A percentile compares a stretch with the other conserved stretches of the same genome.
phyloP scores from a whole-genome alignment of 2,329 filamentous ascomycete species.

The Aaosphaeria arxii region DNA sequence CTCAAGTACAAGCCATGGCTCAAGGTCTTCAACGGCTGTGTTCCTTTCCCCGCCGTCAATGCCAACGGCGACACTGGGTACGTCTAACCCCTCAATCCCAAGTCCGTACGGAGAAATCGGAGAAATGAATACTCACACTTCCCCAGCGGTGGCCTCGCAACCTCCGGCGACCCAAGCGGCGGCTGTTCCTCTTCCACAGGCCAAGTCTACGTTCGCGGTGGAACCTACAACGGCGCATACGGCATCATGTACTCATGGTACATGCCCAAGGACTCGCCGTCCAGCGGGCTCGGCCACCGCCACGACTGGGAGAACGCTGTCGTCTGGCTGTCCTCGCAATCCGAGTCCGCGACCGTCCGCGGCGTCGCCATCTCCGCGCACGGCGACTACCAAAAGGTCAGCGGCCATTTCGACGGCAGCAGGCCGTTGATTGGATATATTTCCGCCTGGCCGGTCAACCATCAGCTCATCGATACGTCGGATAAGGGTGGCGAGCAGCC shows the following conservation, averaged over 20 bases:
- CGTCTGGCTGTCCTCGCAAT: constrained; percentile 47
- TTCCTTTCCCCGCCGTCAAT: constrained; percentile 62
- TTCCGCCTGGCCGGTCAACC: constrained; percentile 48
- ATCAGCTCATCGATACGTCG: constrained; percentile 43
- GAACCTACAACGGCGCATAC: constrained; percentile 41
- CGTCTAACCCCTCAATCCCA: constrained; percentile 8
- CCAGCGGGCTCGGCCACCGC: constrained; percentile 47
- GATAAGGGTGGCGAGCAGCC: constrained; percentile 45
- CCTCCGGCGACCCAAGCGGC: constrained; percentile 38
- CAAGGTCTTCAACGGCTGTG: constrained; percentile 57
- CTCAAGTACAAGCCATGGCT: constrained; percentile 57
- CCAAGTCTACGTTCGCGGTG: constrained; percentile 51
- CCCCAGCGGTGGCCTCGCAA: constrained; percentile 43
- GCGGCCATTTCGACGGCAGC: constrained; percentile 42
- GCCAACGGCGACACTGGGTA: constrained; percentile 56
- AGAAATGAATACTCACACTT: constrained; percentile 1
- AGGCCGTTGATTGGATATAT: constrained; percentile 49
- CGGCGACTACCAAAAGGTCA: constrained; percentile 47
- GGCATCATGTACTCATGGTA: constrained; percentile 56
- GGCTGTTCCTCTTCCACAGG: constrained; percentile 46
- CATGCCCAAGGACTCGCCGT: constrained; percentile 49
- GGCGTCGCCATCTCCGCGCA: constrained; percentile 54
- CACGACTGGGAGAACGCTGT: constrained; percentile 58
- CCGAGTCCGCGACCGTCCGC: constrained; percentile 41
- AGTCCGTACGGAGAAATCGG: background rate